Evolutionary conservation across 805 yeast genomes (phyloP).

Genomic region (Ogataea pignaliae): DNA sequence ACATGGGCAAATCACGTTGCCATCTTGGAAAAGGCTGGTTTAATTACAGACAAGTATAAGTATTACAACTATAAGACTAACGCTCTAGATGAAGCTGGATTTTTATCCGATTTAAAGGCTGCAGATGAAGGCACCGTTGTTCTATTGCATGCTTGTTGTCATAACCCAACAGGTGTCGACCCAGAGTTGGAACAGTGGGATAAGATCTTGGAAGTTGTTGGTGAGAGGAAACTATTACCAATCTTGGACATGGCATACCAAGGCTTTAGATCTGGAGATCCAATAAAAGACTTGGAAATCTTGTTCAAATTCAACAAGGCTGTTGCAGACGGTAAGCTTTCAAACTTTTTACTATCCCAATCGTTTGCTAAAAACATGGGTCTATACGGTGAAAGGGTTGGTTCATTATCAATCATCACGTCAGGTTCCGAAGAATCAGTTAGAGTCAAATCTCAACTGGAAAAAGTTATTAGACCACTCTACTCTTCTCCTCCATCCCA

Average conservation of each 20-base stretch:
- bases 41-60: constrained; percentile 56
- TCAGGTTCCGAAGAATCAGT: constrained; percentile 49
- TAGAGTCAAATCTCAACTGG: constrained; percentile 60
- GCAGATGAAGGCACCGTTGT: constrained; percentile 61
- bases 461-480: constrained; percentile 77
- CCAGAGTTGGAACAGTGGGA: constrained; percentile 81
- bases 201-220: constrained; percentile 59
- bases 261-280: constrained; percentile 86
- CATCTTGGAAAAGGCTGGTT: constrained; percentile 71
- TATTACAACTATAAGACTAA: constrained; percentile 65
- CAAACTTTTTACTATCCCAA: constrained; percentile 67
- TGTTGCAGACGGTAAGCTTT: constrained; percentile 42
- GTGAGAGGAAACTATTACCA: constrained; percentile 61
- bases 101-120: constrained; percentile 52
- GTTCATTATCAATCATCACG: constrained; percentile 66
- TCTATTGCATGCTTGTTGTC: constrained; percentile 90
- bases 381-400: constrained; percentile 91
- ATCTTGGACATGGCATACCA: constrained; percentile 93
- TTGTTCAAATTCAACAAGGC: constrained; percentile 39
- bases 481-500: constrained; percentile 94
- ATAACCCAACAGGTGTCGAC: constrained; percentile 96
- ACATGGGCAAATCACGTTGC: constrained; percentile 94
- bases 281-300: constrained; percentile 59
- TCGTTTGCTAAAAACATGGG: constrained; percentile 96
- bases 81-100: constrained; percentile 59